A percentile compares a stretch with the other conserved stretches of the same genome.
Evolutionary conservation across 1,139 yeast species (phyloP).

Genomic region (Yamadazyma sp.): DNA sequence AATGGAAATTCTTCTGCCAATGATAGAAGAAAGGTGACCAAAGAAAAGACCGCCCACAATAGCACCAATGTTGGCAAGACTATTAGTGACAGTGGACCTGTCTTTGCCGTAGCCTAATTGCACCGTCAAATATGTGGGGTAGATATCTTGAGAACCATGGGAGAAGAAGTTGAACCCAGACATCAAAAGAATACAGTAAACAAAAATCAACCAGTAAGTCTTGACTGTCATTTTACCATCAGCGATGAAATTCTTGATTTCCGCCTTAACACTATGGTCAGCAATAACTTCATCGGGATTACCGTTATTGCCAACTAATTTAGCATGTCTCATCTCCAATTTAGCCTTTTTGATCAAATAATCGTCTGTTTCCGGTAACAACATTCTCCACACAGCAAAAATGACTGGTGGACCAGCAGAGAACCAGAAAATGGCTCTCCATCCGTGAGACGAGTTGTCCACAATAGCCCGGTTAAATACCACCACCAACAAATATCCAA

Average conservation of each 20-base stretch:
- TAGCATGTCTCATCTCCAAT: slow-evolving; percentile 13
- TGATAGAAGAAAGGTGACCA: slow-evolving; percentile 35
- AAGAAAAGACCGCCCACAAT: slow-evolving; percentile 35
- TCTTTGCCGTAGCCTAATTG: slow-evolving; percentile 29
- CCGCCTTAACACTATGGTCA: slow-evolving; percentile 7
- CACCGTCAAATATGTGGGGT: slow-evolving; percentile 34
- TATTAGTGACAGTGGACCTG: slow-evolving; percentile 36
- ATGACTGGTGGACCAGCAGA: slow-evolving; percentile 43
- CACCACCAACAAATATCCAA: slow-evolving; percentile 44
- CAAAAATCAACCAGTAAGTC: slow-evolving; percentile 39
- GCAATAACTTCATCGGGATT: slow-evolving; percentile 7
- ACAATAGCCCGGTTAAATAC: slow-evolving; percentile 42
- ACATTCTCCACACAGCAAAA: slow-evolving; percentile 36
- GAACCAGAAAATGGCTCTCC: slow-evolving; percentile 46
- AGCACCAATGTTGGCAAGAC: slow-evolving; percentile 41
- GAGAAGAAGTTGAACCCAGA: slow-evolving; percentile 44
- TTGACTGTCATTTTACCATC: slow-evolving; percentile 29
- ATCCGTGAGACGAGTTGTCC: slow-evolving; percentile 17
- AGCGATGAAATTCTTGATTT: slow-evolving; percentile 15
- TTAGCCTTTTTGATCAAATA: slow-evolving; percentile 27
- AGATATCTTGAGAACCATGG: slow-evolving; percentile 42
- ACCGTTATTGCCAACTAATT: slow-evolving; percentile 5
- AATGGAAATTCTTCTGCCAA: slow-evolving; percentile 37
- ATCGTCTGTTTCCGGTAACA: slow-evolving; percentile 40
- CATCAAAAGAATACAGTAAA: slow-evolving; percentile 40